These are phyloP conservation scores for Populus hybrid DNA, from an alignment of 441 rosid genomes.

Conservation along the genomic window DNA sequence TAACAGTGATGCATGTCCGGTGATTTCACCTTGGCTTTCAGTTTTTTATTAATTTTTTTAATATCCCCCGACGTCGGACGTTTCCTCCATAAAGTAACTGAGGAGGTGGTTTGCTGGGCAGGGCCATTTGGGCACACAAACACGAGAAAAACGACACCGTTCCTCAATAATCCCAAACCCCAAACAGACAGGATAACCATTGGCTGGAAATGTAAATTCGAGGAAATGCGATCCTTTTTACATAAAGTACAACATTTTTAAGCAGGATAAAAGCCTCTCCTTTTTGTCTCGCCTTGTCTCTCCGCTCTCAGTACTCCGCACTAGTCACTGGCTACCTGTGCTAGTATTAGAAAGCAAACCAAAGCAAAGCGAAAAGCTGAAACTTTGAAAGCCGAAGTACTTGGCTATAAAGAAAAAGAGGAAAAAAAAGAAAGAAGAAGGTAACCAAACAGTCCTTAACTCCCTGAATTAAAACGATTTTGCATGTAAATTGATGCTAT, in stretches of 20 bases:
- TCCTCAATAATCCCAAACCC: neutral
- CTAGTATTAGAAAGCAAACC: neutral
- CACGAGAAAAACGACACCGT: neutral
- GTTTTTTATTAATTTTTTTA: too few species aligned
- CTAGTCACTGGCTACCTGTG: neutral
- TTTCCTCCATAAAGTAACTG: too few species aligned
- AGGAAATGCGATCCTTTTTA: slow-evolving; percentile 24
- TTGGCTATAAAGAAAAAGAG: neutral
- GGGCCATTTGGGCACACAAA: neutral
- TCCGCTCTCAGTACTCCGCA: neutral
- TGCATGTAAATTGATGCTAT: slow-evolving; percentile 33
- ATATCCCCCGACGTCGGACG: too few species aligned
- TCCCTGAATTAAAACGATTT: neutral
- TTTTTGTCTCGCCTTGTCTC: slow-evolving; percentile 4
- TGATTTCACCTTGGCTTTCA: too few species aligned
- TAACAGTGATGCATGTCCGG: too few species aligned
- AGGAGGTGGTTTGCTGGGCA: neutral
- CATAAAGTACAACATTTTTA: slow-evolving; percentile 18
- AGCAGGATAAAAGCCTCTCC: slow-evolving; percentile 27
- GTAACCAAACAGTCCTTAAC: neutral
- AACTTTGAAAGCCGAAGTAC: neutral
- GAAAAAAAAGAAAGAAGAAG: too few species aligned
- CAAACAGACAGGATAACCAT: too few species aligned
- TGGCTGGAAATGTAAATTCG: slow-evolving; percentile 27
- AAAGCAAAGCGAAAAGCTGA: neutral